Conservation (phyloP, 1,284 basidiomycete species). For the Tremellales sp. region DNA sequence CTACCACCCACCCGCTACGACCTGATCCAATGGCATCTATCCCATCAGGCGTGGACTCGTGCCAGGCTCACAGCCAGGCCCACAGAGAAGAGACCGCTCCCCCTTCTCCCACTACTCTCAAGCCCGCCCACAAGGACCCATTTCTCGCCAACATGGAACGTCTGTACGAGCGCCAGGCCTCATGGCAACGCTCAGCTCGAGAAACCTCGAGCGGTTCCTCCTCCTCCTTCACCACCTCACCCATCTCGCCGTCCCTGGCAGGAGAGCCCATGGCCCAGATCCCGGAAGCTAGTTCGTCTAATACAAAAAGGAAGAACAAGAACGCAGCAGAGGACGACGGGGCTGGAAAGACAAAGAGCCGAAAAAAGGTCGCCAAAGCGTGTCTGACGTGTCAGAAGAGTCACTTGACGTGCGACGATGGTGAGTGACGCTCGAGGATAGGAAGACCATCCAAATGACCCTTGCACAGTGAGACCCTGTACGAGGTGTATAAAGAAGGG, state of each 20-base stretch:
- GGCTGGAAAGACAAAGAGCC: slow-evolving; percentile 19
- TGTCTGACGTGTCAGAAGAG: slow-evolving; percentile 91
- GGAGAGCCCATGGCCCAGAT: slow-evolving; percentile 1
- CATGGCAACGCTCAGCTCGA: slow-evolving; percentile 13
- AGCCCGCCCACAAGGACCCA: too few species aligned
- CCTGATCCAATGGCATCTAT: too few species aligned
- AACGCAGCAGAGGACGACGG: slow-evolving; percentile 3
- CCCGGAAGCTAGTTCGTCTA: slow-evolving; percentile 7
- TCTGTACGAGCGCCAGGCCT: slow-evolving; percentile 17
- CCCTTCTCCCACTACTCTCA: too few species aligned
- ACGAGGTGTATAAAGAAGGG: slow-evolving; percentile 92
- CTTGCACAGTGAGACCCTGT: slow-evolving; percentile 76
- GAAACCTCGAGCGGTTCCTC: slow-evolving; percentile 11
- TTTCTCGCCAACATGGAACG: neutral
- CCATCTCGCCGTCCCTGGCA: slow-evolving; percentile 6
- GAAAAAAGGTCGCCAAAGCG: slow-evolving; percentile 55
- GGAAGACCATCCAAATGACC: neutral
- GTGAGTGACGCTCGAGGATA: slow-evolving; percentile 52
- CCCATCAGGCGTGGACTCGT: neutral
- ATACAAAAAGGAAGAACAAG: slow-evolving; percentile 1
- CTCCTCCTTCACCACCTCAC: slow-evolving; percentile 5
- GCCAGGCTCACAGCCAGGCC: too few species aligned
- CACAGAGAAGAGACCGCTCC: too few species aligned
- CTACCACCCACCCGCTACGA: too few species aligned
- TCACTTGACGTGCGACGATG: slow-evolving; percentile 95